Evolutionary conservation across 805 yeast species (phyloP), one percentile per base, ranked within the genome.

Genomic region (Wickerhamiella qilinensis): DNA sequence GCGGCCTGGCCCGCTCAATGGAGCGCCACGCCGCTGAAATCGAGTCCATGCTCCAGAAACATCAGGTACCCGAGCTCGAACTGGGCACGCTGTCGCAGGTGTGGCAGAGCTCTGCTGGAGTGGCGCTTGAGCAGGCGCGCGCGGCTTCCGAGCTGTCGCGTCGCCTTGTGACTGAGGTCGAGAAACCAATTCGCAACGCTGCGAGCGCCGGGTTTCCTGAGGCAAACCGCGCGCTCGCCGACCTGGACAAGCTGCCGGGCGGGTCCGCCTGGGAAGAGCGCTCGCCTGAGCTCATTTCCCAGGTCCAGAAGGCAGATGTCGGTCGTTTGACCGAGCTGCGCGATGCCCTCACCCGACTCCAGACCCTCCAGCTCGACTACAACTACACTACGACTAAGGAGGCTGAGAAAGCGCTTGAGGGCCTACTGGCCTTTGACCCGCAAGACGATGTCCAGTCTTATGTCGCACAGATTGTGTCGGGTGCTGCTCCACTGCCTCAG

Each of bases 381-480:
- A 51, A 73, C 22, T 66, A 64, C 45, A 55, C 55, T 27, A 59
- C 63, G 29, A 62, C 68, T 12, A 56, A 58, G 29, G 59, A 64
- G 20, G 71, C 74, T 52, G 94, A 85, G 58, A 59, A 59, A 34
- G 73, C 81, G 5, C 63, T 80, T 53, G 76, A 76, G 45, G 71
- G 73, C 44, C 65, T 79, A 37, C 64, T 85, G 51, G 70, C 69
- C 33, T 76, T 75, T 45, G 72, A 68, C 40, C 78, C 83, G 8
- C 60, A 63, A 38, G 70, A 63, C 43, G 85, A 79, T 52, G 67
- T 78, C 41, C 52, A 61, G 18, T 61, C 78, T 39, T 77, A 67
- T 54, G 71, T 80, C 1, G 54, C 54, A 8, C 51, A 50, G 43
- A 32, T 50, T 16, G 48, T 49, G 11, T 39, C 50, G 5, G 54